Evolutionary conservation across 495 filamentous ascomycete genomes (phyloP), one percentile per base, ranked within the genome.

Genomic region (Aspergillus panamensis): DNA sequence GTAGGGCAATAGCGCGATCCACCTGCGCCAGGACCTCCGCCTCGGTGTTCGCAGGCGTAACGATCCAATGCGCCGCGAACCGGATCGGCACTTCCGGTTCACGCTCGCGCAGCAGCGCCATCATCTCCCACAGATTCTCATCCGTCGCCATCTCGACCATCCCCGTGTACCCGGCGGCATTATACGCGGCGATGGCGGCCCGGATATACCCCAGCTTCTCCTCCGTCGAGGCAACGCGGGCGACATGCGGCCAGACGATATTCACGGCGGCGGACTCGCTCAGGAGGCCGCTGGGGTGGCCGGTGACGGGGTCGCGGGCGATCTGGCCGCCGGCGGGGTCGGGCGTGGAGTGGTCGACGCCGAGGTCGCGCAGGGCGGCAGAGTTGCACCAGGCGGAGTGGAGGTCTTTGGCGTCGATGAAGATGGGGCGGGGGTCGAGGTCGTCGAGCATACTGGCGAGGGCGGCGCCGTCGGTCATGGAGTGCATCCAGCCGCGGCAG

Each of bases 61-160:
- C 76, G 57, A 83, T 69, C 84, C 84, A 87, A 52, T 87, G 80
- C 43, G 80, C 80, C 7, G 83, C 80, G n/a, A 85, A 70, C 10
- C 81, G 70, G 52, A 87, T 75, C 1, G 76, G 68, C 1, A 80
- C 59, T 25, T 25, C 2, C 16, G 62, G n/a, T 7, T 61, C 61
- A 43, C 69, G 57, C 42, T 65, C 61, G 10, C 72, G 69, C 17
- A 79, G 61, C 13, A 60, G 61, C 7, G 71, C 66, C 48, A 85
- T 65, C 30, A 77, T 75, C 12, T 79, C 76, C 82, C 82, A 85
- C 16, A 73, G 69, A 20, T 77, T 79, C 45, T 84, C 75, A 55
- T 87, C 83, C 77, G 84, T 85, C 14, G 83, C 83, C 82, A 87
- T 84, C 51, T 87, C 84, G 1, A 85, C 69, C 55, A 82, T 57